A percentile compares a stretch with the other conserved stretches of the same genome.
Evolutionary conservation across 768 basidiomycete genomes (phyloP).

Genomic region (Termitomyces sp.): DNA sequence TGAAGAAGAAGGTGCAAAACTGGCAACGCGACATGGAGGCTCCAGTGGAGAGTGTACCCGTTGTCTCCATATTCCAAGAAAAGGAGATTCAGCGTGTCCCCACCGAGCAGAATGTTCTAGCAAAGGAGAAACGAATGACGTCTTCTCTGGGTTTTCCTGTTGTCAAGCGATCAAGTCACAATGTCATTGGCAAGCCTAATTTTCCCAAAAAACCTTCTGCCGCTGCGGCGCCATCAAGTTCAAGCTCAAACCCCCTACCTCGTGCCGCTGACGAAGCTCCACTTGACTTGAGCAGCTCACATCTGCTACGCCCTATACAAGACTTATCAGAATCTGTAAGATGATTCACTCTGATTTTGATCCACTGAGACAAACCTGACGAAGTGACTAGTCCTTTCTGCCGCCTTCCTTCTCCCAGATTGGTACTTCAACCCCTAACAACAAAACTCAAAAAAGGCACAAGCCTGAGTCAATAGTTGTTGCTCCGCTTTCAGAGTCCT

Average conservation of each 20-base stretch:
- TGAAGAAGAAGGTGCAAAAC: conserved; percentile 22
- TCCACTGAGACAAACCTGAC: background rate
- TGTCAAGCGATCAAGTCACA: conserved; percentile 29
- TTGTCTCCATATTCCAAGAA: conserved; percentile 9
- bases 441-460: conserved; percentile 18
- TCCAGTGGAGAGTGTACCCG: conserved; percentile 1
- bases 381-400: conserved; percentile 29
- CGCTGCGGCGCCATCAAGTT: conserved; percentile 1
- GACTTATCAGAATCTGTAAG: conserved; percentile 25
- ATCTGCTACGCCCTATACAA: conserved; percentile 8
- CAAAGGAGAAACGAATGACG: conserved; percentile 7
- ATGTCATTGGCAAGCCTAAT: conserved; percentile 20
- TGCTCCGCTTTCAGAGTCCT: conserved; percentile 21
- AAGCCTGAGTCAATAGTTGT: conserved; percentile 40
- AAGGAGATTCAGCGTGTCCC: background rate
- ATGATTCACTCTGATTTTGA: background rate
- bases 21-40: conserved; percentile 20
- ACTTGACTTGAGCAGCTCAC: background rate
- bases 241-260: background rate
- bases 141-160: conserved; percentile 38
- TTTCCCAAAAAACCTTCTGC: background rate
- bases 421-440: conserved; percentile 47
- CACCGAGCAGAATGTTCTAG: background rate
- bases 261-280: conserved; percentile 1
- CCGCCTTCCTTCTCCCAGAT: conserved; percentile 54